Conservation (phyloP, 352 stramenopile species). For the Globisporangium viniferum region DNA sequence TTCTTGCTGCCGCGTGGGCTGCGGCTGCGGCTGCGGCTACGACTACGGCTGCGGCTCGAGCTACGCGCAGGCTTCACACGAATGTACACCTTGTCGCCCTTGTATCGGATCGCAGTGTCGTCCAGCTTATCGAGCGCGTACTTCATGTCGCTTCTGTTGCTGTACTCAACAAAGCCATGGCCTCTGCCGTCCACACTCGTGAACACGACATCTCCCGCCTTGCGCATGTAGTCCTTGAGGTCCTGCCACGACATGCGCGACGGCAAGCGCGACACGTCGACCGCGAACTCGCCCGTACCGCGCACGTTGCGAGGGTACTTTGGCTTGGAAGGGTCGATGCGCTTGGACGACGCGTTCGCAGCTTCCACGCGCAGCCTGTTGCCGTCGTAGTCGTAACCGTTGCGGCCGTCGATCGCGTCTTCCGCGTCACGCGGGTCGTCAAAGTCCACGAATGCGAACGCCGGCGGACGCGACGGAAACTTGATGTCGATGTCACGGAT, state of each 20-base stretch:
- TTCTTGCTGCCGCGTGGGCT: conserved; percentile 32
- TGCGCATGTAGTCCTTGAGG: conserved; percentile 70
- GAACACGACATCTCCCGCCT: conserved; percentile 62
- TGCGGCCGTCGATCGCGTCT: conserved; percentile 48
- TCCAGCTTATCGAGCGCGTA: conserved; percentile 66
- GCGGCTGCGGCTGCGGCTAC: conserved; percentile 27
- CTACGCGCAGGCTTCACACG: conserved; percentile 35
- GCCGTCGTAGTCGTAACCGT: conserved; percentile 61
- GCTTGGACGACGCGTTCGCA: conserved; percentile 34
- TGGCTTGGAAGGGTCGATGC: conserved; percentile 11
- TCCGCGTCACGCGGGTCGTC: conserved; percentile 66
- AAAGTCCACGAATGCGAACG: conserved; percentile 77
- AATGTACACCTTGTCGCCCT: conserved; percentile 49
- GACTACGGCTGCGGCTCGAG: conserved; percentile 34
- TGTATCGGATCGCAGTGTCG: conserved; percentile 53
- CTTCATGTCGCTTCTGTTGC: conserved; percentile 68
- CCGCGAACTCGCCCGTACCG: conserved; percentile 48
- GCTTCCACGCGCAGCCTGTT: conserved; percentile 54
- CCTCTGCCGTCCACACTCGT: conserved; percentile 69
- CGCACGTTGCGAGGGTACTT: conserved; percentile 46
- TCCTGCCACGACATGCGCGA: conserved; percentile 59
- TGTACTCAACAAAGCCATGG: conserved; percentile 62
- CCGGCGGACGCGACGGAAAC: conserved; percentile 52
- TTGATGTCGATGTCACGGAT: conserved; percentile 69
- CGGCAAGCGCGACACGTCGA: conserved; percentile 57